A percentile compares a stretch with the other conserved stretches of the same genome.
These are phyloP conservation scores for Psilocybe tampanensis DNA, from an alignment of 768 basidiomycete genomes.

Conservation along the genomic window DNA sequence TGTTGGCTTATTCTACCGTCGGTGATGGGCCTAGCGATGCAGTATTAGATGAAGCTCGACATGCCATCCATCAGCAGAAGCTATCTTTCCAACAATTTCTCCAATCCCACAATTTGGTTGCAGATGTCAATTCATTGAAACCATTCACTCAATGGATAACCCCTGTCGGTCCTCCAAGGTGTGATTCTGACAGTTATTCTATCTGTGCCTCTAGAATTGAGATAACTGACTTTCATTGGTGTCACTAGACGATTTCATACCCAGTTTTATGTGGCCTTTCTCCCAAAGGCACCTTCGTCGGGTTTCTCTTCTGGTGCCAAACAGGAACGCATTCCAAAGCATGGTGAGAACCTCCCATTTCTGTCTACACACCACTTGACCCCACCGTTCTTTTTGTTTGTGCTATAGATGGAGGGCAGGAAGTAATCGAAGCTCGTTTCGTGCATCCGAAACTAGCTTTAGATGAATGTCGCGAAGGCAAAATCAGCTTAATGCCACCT, in stretches of 20 bases:
- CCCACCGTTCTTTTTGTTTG: too few species aligned
- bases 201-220: background rate
- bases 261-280: slow-evolving; percentile 69
- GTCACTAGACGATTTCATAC: slow-evolving; percentile 65
- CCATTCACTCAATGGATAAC: slow-evolving; percentile 81
- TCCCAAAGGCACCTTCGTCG: slow-evolving; percentile 42
- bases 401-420: slow-evolving; percentile 58
- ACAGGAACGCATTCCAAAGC: slow-evolving; percentile 62
- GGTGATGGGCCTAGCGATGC: slow-evolving; percentile 32
- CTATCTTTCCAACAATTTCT: slow-evolving; percentile 58
- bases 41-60: slow-evolving; percentile 54
- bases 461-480: slow-evolving; percentile 47
- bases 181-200: slow-evolving; percentile 11
- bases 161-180: slow-evolving; percentile 57
- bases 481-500: slow-evolving; percentile 70
- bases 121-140: slow-evolving; percentile 50
- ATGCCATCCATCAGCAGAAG: slow-evolving; percentile 55
- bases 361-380: too few species aligned
- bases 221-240: too few species aligned
- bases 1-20: slow-evolving; percentile 46
- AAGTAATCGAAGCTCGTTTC: slow-evolving; percentile 72
- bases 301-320: slow-evolving; percentile 56
- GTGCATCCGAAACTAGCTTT: slow-evolving; percentile 56
- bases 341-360: slow-evolving; percentile 34
- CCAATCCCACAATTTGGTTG: slow-evolving; percentile 39